phyloP scores from a whole-genome alignment of 108 stramenopile genomes.

The Nannochloropsis oceanica region DNA sequence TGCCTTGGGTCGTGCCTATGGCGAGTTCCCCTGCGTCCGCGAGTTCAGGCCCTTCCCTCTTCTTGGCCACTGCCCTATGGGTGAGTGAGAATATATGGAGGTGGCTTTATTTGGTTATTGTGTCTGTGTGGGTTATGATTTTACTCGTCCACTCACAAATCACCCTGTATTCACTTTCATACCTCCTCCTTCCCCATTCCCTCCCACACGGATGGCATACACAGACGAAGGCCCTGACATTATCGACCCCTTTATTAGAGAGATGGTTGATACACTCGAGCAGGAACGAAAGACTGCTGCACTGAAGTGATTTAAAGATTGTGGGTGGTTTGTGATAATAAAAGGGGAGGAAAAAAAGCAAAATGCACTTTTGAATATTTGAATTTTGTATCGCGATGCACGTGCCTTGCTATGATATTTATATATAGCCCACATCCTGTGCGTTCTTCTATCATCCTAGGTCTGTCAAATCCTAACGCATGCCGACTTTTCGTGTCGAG shows the following conservation, averaged over 20 bases:
- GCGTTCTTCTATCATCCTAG: too few relatives aligned
- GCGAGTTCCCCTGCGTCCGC: constrained; percentile 24
- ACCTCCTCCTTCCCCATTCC: not conserved
- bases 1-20: constrained; percentile 52
- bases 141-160: not conserved
- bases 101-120: not conserved
- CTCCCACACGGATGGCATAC: not conserved
- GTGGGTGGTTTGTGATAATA: too few relatives aligned
- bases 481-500: too few relatives aligned
- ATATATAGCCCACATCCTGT: too few relatives aligned
- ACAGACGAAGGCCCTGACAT: not conserved
- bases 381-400: too few relatives aligned
- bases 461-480: too few relatives aligned
- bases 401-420: too few relatives aligned
- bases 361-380: too few relatives aligned
- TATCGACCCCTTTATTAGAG: not conserved
- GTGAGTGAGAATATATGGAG: not conserved
- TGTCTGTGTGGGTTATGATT: not conserved
- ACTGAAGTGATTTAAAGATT: too few relatives aligned
- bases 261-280: not conserved
- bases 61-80: not conserved
- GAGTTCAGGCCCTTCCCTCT: not conserved
- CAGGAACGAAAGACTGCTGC: not conserved
- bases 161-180: not conserved
- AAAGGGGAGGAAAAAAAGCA: too few relatives aligned